Conservation (phyloP, 495 filamentous ascomycete genomes). For the Chaetomium tenue region DNA sequence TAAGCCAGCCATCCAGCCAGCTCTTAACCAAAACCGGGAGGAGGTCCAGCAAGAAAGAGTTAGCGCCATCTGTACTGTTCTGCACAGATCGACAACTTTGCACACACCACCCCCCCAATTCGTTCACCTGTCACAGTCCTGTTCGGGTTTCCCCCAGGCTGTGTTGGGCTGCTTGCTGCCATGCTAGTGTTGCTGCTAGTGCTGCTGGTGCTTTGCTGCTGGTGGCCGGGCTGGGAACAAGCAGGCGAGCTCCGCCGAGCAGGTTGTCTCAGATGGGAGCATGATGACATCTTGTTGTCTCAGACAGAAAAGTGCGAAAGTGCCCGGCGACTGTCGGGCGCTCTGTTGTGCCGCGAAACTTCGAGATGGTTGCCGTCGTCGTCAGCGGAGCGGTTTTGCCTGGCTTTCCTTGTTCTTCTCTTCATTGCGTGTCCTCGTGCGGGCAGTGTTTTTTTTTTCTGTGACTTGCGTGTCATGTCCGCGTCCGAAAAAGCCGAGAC, state of each 20-base stretch:
- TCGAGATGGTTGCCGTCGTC: neutral
- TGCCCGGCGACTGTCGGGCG: neutral
- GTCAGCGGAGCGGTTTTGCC: neutral
- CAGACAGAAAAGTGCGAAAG: neutral
- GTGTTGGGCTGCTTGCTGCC: neutral
- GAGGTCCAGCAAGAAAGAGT: neutral
- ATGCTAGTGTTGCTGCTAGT: no score
- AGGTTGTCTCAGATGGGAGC: neutral
- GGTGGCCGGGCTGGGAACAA: neutral
- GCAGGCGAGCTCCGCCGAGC: neutral
- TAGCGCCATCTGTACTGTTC: neutral
- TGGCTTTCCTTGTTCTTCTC: neutral
- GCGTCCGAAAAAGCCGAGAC: no score
- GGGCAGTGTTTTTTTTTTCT: no score
- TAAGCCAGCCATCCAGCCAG: no score
- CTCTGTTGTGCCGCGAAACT: neutral
- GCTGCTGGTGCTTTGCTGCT: no score
- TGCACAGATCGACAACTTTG: neutral
- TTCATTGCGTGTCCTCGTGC: neutral
- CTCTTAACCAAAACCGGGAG: neutral
- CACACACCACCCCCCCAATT: neutral
- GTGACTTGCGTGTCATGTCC: no score
- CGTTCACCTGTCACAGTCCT: neutral
- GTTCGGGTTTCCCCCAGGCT: no score
- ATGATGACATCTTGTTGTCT: neutral